phyloP scores from a whole-genome alignment of 2,329 filamentous ascomycete genomes.

The Dothistroma pini region DNA sequence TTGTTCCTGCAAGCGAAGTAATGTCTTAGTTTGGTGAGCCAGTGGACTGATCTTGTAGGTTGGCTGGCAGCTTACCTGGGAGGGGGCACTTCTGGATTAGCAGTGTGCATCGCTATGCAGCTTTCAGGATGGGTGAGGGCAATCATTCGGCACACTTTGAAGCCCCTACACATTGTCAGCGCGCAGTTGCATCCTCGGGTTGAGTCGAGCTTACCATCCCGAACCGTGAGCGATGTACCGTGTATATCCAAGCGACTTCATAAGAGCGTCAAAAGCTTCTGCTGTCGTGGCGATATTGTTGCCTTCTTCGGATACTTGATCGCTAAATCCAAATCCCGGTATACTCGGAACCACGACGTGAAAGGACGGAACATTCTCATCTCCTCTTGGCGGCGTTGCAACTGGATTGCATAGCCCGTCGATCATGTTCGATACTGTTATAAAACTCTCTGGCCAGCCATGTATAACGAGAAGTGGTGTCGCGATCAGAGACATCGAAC shows the following conservation, averaged over 20 bases:
- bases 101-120: conserved; percentile 59
- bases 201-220: conserved; percentile 41
- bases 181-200: background rate
- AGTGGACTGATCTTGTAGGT: background rate
- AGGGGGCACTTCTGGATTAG: conserved; percentile 53
- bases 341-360: conserved; percentile 65
- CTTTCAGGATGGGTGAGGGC: conserved; percentile 47
- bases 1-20: conserved; percentile 12
- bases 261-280: conserved; percentile 55
- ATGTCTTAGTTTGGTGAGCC: conserved; percentile 4
- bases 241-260: conserved; percentile 58
- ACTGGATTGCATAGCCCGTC: conserved; percentile 53
- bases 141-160: conserved; percentile 44
- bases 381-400: conserved; percentile 33
- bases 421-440: conserved; percentile 57
- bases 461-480: conserved; percentile 63
- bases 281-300: conserved; percentile 54
- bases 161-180: conserved; percentile 37
- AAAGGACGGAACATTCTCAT: conserved; percentile 48
- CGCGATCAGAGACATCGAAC: conserved; percentile 52
- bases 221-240: conserved; percentile 57
- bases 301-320: conserved; percentile 52
- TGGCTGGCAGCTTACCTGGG: conserved; percentile 38
- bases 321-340: conserved; percentile 65
- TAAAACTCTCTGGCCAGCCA: conserved; percentile 62